Evolutionary conservation across 768 basidiomycete species (phyloP), one percentile per base, ranked within the genome.

Genomic region (Termitomyces sp.): DNA sequence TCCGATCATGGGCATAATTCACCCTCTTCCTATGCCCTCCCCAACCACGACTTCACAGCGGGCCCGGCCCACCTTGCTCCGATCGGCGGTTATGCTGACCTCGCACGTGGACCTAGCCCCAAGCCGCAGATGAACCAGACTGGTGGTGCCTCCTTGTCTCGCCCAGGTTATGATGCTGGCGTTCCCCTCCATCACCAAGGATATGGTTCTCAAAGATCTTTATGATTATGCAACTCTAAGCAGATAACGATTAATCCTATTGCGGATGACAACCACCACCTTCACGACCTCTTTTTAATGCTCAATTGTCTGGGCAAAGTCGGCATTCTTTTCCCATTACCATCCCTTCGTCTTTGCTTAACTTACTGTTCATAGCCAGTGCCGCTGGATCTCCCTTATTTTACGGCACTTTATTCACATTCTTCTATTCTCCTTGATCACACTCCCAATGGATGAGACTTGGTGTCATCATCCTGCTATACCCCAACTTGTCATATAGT

Each of bases 21-120:
- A 34, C 67, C 68, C 43, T 30, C 62, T 42, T 71, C 82, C 51
- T 70, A 74, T 57, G 79, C 80, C 46, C 68, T 88, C 46, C 87
- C 85, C 40, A 82, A 90, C 18, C 89, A 91, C 67, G 91, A 93
- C 70, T 91, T 90, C 69, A 89, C 89, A 34, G 79, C 87, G 53
- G 85, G 84, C 26, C 67, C 84, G 26, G 61, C 78, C 16, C 67
- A 74, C 50, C 77, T 86, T 45, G 84, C 85, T 14, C 83, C 88
- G 26, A 83, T 89, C 56, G 90, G 88, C 57, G 89, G 89, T 22
- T 93, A 93, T 65, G 91, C 89, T 47, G 89, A 93, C 68, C 80
- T 92, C 47, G 81, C 89, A 56, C 88, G 91, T 60, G 91, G 88
- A 33, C 76, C 85, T 9, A 88, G 84, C 71, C 84, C 87, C 18